A percentile compares a stretch with the other conserved stretches of the same genome.
These are phyloP conservation scores for Phyllosticta capitalensis DNA, from an alignment of 2,329 filamentous ascomycete genomes.

Conservation along the genomic window DNA sequence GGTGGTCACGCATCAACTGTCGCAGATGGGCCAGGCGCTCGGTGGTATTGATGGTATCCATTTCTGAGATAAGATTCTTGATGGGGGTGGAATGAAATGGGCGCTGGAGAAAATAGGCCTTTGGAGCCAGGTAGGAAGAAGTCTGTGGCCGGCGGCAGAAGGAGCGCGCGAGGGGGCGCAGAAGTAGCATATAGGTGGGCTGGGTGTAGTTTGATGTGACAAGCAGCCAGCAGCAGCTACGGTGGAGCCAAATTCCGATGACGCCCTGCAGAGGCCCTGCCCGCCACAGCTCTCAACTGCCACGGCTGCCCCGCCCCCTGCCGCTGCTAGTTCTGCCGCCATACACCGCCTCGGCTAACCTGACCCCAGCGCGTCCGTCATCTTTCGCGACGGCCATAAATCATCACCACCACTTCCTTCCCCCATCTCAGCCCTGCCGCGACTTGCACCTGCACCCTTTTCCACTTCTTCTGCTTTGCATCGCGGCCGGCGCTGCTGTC, in stretches of 20 bases:
- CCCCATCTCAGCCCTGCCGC: not conserved
- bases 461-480: not conserved
- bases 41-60: constrained; percentile 73
- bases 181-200: constrained; percentile 20
- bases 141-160: constrained; percentile 20
- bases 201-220: constrained; percentile 1
- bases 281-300: not conserved
- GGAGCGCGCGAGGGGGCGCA: constrained; percentile 21
- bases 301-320: not conserved
- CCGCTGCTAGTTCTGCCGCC: not conserved
- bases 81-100: constrained; percentile 23
- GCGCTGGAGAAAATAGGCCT: constrained; percentile 11
- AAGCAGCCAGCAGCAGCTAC: not conserved
- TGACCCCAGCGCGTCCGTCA: not conserved
- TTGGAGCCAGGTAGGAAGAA: constrained; percentile 11
- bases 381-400: not conserved
- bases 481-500: not conserved
- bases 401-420: not conserved
- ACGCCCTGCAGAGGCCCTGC: not conserved
- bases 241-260: not conserved
- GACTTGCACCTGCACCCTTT: not conserved
- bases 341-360: not conserved
- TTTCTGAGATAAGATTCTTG: constrained; percentile 39
- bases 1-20: constrained; percentile 75
- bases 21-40: constrained; percentile 67